These are phyloP conservation scores for Angophora floribunda DNA, from an alignment of 345 rosid species.

Conservation along the genomic window DNA sequence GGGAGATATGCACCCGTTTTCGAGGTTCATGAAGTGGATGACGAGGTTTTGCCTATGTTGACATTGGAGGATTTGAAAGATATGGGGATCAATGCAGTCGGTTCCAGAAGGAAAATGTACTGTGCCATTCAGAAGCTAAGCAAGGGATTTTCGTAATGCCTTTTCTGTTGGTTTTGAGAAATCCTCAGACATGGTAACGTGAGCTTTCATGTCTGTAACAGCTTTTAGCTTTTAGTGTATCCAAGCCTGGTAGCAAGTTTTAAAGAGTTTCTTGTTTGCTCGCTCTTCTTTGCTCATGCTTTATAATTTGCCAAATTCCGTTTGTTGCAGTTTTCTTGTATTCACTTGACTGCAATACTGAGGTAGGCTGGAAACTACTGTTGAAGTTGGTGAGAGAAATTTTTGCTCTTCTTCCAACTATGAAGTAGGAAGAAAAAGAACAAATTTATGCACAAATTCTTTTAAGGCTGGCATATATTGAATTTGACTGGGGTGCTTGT, in stretches of 20 bases:
- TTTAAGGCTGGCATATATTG: neutral
- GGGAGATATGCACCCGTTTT: slow-evolving; percentile 65
- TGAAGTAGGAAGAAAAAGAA: neutral
- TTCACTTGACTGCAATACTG: neutral
- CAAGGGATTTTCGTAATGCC: slow-evolving; percentile 52
- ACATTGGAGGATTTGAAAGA: slow-evolving; percentile 75
- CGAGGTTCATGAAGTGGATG: slow-evolving; percentile 70
- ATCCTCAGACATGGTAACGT: slow-evolving; percentile 1
- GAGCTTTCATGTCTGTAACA: neutral
- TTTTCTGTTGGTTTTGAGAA: slow-evolving; percentile 59
- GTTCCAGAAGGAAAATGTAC: slow-evolving; percentile 64
- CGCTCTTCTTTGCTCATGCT: neutral
- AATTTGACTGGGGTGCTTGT: neutral
- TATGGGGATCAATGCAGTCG: slow-evolving; percentile 75
- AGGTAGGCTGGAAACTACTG: neutral
- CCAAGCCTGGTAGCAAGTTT: neutral
- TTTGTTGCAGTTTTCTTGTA: neutral
- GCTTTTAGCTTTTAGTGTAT: neutral
- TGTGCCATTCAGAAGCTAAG: slow-evolving; percentile 66
- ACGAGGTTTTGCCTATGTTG: slow-evolving; percentile 64
- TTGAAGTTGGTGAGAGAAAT: neutral
- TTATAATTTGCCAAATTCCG: neutral
- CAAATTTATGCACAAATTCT: neutral
- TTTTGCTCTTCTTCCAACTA: neutral
- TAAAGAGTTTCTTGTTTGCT: neutral